A percentile compares a stretch with the other conserved stretches of the same genome.
Evolutionary conservation across 2,329 filamentous ascomycete species (phyloP).

Genomic region (Calonectria hawksworthii): DNA sequence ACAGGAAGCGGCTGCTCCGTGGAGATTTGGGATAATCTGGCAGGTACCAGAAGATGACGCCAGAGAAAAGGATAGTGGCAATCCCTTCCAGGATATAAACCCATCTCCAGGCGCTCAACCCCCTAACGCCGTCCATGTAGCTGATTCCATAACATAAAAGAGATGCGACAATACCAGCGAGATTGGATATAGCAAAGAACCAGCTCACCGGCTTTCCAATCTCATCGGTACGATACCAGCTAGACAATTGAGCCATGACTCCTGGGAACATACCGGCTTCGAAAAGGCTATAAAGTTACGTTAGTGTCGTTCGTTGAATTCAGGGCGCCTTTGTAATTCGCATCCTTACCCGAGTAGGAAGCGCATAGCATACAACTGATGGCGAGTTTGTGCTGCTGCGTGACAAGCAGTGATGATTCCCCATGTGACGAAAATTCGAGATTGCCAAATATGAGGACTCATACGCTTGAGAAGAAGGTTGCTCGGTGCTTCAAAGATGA

Average conservation of each 20-base stretch:
- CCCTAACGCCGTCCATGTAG: slow-evolving; percentile 44
- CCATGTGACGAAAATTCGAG: slow-evolving; percentile 45
- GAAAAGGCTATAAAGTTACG: neutral
- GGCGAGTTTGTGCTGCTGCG: slow-evolving; percentile 17
- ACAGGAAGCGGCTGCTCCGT: slow-evolving; percentile 49
- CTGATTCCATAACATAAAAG: slow-evolving; percentile 49
- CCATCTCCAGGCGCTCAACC: slow-evolving; percentile 49
- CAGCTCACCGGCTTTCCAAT: neutral
- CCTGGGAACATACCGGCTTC: slow-evolving; percentile 52
- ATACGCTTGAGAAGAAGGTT: slow-evolving; percentile 53
- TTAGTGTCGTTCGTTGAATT: neutral
- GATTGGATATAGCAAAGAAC: slow-evolving; percentile 22
- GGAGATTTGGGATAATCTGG: slow-evolving; percentile 59
- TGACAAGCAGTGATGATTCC: slow-evolving; percentile 49
- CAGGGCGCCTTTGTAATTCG: slow-evolving; percentile 14
- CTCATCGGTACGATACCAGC: slow-evolving; percentile 46
- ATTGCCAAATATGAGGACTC: slow-evolving; percentile 20
- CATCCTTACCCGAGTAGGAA: slow-evolving; percentile 47
- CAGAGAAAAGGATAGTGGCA: slow-evolving; percentile 50
- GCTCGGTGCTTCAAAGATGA: slow-evolving; percentile 56
- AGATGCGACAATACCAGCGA: slow-evolving; percentile 52
- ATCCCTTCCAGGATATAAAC: slow-evolving; percentile 61
- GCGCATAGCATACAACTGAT: slow-evolving; percentile 16
- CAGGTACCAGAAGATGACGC: slow-evolving; percentile 42
- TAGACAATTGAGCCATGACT: slow-evolving; percentile 56